A percentile compares a stretch with the other conserved stretches of the same genome.
Evolutionary conservation across 176 grass and related monocot species (phyloP).

Genomic region (Secale cereale): DNA sequence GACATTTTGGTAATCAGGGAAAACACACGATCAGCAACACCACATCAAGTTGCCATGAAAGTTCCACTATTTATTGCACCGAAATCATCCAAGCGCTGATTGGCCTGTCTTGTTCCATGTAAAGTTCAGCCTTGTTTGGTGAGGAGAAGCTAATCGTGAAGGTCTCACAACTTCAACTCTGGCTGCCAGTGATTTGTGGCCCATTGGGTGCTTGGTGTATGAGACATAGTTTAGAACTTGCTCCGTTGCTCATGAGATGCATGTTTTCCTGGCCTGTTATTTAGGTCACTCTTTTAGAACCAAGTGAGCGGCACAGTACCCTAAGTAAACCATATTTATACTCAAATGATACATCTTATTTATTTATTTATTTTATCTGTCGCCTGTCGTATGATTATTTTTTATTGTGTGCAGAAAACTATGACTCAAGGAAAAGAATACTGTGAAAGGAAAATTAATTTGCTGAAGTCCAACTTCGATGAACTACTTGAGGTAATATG

Average conservation of each 20-base stretch:
- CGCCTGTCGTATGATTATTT: constrained; percentile 8
- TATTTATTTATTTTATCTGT: not conserved
- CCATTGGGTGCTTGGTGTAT: not conserved
- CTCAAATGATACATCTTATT: not conserved
- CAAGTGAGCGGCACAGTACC: not conserved
- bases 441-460: constrained; percentile 84
- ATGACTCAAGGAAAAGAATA: constrained; percentile 94
- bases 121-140: not conserved
- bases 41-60: not conserved
- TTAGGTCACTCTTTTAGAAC: not conserved
- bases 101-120: not conserved
- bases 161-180: not conserved
- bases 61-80: not conserved
- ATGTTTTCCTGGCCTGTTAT: not conserved
- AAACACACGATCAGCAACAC: not conserved
- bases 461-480: constrained; percentile 88
- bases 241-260: not conserved
- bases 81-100: not conserved
- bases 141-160: not conserved
- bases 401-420: constrained; percentile 58
- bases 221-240: not conserved
- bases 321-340: not conserved
- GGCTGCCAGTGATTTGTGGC: not conserved
- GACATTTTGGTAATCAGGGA: not conserved
- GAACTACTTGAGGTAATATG: constrained; percentile 77